Conservation (phyloP, 768 basidiomycete species). For the Phylloporus sp. region DNA sequence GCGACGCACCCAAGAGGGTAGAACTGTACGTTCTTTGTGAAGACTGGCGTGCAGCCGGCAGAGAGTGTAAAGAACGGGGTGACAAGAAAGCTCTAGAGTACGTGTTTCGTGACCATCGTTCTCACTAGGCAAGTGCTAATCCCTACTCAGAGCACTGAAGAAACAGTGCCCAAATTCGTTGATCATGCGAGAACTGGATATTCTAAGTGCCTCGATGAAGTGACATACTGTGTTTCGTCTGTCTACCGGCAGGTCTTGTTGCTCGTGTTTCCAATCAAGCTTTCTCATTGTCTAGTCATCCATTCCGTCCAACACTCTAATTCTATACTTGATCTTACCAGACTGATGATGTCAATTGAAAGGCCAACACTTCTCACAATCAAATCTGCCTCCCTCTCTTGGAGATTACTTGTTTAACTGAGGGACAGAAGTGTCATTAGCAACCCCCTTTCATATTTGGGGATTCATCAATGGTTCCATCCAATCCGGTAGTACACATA, state of each 20-base stretch:
- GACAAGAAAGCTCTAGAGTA: slow-evolving; percentile 85
- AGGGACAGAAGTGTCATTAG: too few species aligned
- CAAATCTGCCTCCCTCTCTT: too few species aligned
- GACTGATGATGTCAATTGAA: too few species aligned
- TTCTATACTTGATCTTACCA: too few species aligned
- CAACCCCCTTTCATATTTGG: too few species aligned
- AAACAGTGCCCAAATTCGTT: slow-evolving; percentile 75
- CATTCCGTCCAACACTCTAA: slow-evolving; percentile 66
- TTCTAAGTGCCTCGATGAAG: slow-evolving; percentile 60
- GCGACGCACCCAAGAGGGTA: slow-evolving; percentile 75
- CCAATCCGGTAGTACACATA: slow-evolving; percentile 72
- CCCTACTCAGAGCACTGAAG: slow-evolving; percentile 54
- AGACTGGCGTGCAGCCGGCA: slow-evolving; percentile 85
- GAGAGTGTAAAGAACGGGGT: slow-evolving; percentile 83
- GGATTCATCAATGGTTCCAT: too few species aligned
- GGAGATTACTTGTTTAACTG: too few species aligned
- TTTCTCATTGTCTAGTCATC: slow-evolving; percentile 1
- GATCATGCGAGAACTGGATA: slow-evolving; percentile 73
- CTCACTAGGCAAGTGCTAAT: background rate
- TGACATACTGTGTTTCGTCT: slow-evolving; percentile 19
- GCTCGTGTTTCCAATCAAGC: too few species aligned
- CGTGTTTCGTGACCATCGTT: slow-evolving; percentile 33
- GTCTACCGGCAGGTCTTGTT: too few species aligned
- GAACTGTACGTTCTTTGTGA: slow-evolving; percentile 88
- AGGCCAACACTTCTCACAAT: too few species aligned